phyloP scores from a whole-genome alignment of 495 filamentous ascomycete species.

The Delitschia confertaspora region DNA sequence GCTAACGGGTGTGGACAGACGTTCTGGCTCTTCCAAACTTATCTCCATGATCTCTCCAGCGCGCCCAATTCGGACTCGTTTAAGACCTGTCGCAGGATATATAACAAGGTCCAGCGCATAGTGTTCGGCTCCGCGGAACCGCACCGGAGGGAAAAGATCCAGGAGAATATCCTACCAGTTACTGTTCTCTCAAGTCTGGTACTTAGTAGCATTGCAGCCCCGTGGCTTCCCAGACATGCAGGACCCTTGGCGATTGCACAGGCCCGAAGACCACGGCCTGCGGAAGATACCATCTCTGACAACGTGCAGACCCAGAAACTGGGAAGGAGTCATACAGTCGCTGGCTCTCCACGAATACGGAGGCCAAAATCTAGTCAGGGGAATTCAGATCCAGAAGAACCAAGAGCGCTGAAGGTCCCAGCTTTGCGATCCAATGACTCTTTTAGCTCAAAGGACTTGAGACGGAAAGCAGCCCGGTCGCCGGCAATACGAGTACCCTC shows the following conservation, averaged over 20 bases:
- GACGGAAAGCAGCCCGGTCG: constrained; percentile 17
- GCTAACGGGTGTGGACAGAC: constrained; percentile 44
- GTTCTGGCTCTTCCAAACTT: constrained; percentile 76
- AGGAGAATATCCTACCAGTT: constrained; percentile 64
- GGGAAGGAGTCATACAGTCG: constrained; percentile 55
- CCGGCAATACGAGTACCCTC: constrained; percentile 23
- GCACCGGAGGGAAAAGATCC: constrained; percentile 55
- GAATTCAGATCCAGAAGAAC: constrained; percentile 29
- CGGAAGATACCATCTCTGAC: constrained; percentile 48
- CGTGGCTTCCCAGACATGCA: constrained; percentile 42
- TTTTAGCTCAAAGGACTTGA: constrained; percentile 9
- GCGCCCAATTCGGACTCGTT: constrained; percentile 61
- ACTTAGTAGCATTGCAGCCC: constrained; percentile 49
- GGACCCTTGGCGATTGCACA: constrained; percentile 67
- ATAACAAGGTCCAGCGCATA: constrained; percentile 72
- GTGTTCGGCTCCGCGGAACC: constrained; percentile 60
- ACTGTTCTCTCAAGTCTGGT: constrained; percentile 64
- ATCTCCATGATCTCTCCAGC: constrained; percentile 62
- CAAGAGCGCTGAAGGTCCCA: constrained; percentile 10
- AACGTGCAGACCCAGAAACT: constrained; percentile 43
- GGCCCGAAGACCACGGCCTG: constrained; percentile 55
- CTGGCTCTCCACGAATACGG: constrained; percentile 40
- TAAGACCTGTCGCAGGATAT: constrained; percentile 62
- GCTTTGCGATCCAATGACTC: constrained; percentile 9
- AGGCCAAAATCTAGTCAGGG: constrained; percentile 38